These are phyloP conservation scores for Aspergillus flavus DNA, from an alignment of 2,329 filamentous ascomycete species.

Conservation along the genomic window DNA sequence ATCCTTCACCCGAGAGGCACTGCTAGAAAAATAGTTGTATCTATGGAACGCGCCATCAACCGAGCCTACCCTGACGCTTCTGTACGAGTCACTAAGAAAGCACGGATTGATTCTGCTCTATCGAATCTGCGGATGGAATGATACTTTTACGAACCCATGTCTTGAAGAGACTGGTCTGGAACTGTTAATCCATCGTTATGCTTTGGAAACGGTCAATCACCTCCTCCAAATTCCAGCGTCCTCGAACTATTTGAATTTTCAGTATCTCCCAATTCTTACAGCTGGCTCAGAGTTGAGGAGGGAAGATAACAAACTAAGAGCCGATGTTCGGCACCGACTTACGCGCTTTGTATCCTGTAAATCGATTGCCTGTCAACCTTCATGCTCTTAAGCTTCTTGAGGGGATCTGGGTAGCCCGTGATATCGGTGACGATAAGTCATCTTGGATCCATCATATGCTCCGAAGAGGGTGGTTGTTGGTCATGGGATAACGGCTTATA, in stretches of 20 bases:
- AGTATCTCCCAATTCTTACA: conserved; percentile 14
- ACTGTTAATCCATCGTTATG: conserved; percentile 13
- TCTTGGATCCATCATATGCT: conserved; percentile 16
- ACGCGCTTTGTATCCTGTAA: conserved; percentile 15
- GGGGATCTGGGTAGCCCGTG: conserved; percentile 11
- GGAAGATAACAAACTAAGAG: background rate
- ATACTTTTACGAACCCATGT: conserved; percentile 1
- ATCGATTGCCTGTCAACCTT: conserved; percentile 14
- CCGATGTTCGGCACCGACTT: conserved; percentile 11
- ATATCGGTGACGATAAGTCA: background rate
- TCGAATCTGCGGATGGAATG: conserved; percentile 8
- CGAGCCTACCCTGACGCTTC: conserved; percentile 6
- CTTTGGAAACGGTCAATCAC: conserved; percentile 11
- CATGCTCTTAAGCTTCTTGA: conserved; percentile 9
- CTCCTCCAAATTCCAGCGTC: conserved; percentile 11
- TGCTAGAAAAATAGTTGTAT: conserved; percentile 5
- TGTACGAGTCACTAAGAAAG: conserved; percentile 15
- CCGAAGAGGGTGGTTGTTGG: conserved; percentile 12
- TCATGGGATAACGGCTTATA: background rate
- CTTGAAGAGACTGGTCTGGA: conserved; percentile 2
- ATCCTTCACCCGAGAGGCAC: conserved; percentile 5
- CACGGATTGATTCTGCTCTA: conserved; percentile 17
- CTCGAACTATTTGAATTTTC: conserved; percentile 14
- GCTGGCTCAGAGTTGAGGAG: conserved; percentile 14
- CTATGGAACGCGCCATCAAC: conserved; percentile 1